Evolutionary conservation across 2,329 filamentous ascomycete genomes (phyloP), one percentile per base, ranked within the genome.

Genomic region (Botrytis fabae): DNA sequence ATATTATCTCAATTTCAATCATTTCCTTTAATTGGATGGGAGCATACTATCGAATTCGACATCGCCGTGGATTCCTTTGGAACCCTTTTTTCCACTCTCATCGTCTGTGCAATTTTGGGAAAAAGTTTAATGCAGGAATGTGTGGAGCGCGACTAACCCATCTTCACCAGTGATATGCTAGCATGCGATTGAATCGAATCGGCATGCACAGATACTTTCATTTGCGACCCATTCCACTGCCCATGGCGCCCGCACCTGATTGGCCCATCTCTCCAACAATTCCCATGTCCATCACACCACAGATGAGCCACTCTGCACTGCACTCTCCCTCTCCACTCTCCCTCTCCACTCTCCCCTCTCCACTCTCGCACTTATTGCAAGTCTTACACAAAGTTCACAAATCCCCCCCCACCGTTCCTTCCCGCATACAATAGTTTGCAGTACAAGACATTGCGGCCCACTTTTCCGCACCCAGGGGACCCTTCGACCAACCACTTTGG

Each of bases 341-440:
- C 4, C 35, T 35, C 35, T 6, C 35, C 35, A 35, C 35, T 35
- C 35, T 35, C 32, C 32, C 3, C 60, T 46, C 25, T 51, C 44
- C 35, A n/a, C 16, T 48, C 46, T 54, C 35, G 25, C 10, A 51
- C 22, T 25, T 25, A 54, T 51, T 25, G 12, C 46, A 5, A 40
- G 14, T 40, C 46, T 18, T 38, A 25, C 59, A 54, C 51, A 54
- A 51, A 51, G 48, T 51, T 28, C 51, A 54, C 51, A 8, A 57
- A n/a, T 28, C 51, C 51, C 25, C 25, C 64, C 64, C 64, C 64
- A 68, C 64, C 64, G 64, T 68, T 68, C 64, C 64, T 68, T 57
- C 64, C 64, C 64, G 64, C 64, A 68, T 68, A 57, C 64, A 68
- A 68, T 68, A 68, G 64, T 68, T 14, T 54, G 42, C 46, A 66